Conservation (phyloP, 2,329 filamentous ascomycete species). For the Nannizzia gypsea region DNA sequence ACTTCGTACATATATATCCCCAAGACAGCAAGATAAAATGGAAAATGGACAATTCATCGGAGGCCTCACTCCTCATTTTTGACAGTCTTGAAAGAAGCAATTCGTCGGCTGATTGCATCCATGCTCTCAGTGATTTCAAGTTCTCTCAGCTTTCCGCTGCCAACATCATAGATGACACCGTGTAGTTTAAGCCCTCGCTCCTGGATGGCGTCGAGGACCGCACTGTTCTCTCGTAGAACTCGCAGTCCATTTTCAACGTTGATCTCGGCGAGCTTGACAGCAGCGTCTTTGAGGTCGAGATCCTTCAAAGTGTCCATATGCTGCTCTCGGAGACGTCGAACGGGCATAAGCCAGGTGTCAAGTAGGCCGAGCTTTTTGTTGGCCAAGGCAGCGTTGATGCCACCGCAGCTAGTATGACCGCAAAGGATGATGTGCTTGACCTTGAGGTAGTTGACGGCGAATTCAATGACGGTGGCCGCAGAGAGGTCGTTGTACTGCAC, state of each 20-base stretch:
- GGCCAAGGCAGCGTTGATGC: conserved; percentile 43
- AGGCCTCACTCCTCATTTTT: neutral
- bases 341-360: conserved; percentile 50
- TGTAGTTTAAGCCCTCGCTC: conserved; percentile 63
- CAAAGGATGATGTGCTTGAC: conserved; percentile 53
- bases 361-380: conserved; percentile 48
- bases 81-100: conserved; percentile 31
- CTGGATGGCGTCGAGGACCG: conserved; percentile 57
- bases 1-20: neutral
- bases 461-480: conserved; percentile 65
- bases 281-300: conserved; percentile 39
- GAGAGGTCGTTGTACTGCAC: conserved; percentile 63
- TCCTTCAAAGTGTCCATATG: conserved; percentile 41
- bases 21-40: neutral
- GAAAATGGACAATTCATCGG: neutral
- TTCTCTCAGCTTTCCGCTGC: conserved; percentile 42
- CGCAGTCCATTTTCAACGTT: conserved; percentile 61
- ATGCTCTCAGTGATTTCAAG: conserved; percentile 37
- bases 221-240: conserved; percentile 55
- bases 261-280: conserved; percentile 57
- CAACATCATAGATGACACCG: conserved; percentile 63
- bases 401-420: conserved; percentile 51
- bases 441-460: conserved; percentile 59
- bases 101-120: conserved; percentile 28
- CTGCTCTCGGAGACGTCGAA: conserved; percentile 44